Percentiles rank a stretch among this genome's conserved stretches.
These are phyloP conservation scores for Cladosporium velox DNA, from an alignment of 2,329 filamentous ascomycete species.

Conservation along the genomic window DNA sequence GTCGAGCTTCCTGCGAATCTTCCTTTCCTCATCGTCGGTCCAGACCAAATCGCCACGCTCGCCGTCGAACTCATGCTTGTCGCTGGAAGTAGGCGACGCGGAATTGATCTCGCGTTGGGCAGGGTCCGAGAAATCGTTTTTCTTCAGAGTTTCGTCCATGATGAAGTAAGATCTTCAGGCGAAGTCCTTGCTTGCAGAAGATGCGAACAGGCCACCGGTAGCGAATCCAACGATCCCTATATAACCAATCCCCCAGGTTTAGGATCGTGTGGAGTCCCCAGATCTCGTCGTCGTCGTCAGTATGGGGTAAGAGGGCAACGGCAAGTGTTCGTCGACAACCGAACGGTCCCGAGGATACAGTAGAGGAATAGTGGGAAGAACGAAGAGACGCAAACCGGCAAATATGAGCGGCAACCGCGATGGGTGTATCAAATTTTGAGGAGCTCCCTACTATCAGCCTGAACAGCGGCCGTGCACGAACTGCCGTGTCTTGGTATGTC, in stretches of 20 bases:
- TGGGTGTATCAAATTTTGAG: slow-evolving; percentile 10
- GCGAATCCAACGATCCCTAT: slow-evolving; percentile 13
- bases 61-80: slow-evolving; percentile 3
- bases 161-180: neutral
- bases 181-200: neutral
- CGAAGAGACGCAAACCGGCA: slow-evolving; percentile 15
- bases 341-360: slow-evolving; percentile 17
- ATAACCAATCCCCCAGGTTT: slow-evolving; percentile 16
- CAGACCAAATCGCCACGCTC: slow-evolving; percentile 15
- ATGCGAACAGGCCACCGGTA: slow-evolving; percentile 8
- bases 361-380: neutral
- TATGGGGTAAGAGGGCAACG: slow-evolving; percentile 18
- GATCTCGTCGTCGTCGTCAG: slow-evolving; percentile 8
- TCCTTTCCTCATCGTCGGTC: slow-evolving; percentile 39
- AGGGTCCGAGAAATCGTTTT: slow-evolving; percentile 14
- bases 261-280: slow-evolving; percentile 16
- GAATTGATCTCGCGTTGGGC: slow-evolving; percentile 11
- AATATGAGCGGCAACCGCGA: slow-evolving; percentile 15
- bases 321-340: slow-evolving; percentile 6
- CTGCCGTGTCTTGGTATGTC: slow-evolving; percentile 17
- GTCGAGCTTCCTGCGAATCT: slow-evolving; percentile 57
- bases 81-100: slow-evolving; percentile 18
- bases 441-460: slow-evolving; percentile 14
- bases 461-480: slow-evolving; percentile 20
- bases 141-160: slow-evolving; percentile 15